Evolutionary conservation across 1,139 yeast species (phyloP).

Genomic region (Taiozyma sp.): DNA sequence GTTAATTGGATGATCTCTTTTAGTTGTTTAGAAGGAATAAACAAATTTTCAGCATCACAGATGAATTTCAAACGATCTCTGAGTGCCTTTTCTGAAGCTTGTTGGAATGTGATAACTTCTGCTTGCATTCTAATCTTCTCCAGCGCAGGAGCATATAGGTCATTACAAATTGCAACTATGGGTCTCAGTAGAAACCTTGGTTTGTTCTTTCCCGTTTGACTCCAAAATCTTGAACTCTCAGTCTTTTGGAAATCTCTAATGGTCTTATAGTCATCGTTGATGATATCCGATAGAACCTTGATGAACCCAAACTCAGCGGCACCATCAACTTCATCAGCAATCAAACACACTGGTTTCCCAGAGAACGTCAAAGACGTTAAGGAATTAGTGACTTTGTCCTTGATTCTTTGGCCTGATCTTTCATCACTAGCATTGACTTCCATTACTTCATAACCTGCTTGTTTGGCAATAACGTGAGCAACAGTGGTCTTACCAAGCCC

Average conservation of each 20-base stretch:
- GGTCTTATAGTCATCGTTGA: conserved; percentile 54
- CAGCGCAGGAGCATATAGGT: conserved; percentile 65
- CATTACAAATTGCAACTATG: conserved; percentile 89
- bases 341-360: conserved; percentile 57
- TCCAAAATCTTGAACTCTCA: conserved; percentile 17
- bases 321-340: conserved; percentile 91
- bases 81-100: conserved; percentile 47
- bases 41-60: conserved; percentile 41
- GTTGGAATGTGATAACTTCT: conserved; percentile 63
- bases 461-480: conserved; percentile 78
- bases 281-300: conserved; percentile 55
- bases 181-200: conserved; percentile 62
- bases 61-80: conserved; percentile 43
- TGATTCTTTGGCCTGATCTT: conserved; percentile 50
- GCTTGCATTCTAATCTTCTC: conserved; percentile 69
- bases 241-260: conserved; percentile 25
- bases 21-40: conserved; percentile 33
- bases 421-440: conserved; percentile 93
- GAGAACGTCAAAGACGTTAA: conserved; percentile 57
- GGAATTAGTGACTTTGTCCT: conserved; percentile 63
- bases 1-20: conserved; percentile 61
- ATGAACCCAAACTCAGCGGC: conserved; percentile 80
- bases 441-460: conserved; percentile 72
- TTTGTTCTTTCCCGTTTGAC: conserved; percentile 24
- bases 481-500: conserved; percentile 95